Evolutionary conservation across 2,329 filamentous ascomycete genomes (phyloP), one percentile per base, ranked within the genome.

Genomic region (Zymoseptoria brevis): DNA sequence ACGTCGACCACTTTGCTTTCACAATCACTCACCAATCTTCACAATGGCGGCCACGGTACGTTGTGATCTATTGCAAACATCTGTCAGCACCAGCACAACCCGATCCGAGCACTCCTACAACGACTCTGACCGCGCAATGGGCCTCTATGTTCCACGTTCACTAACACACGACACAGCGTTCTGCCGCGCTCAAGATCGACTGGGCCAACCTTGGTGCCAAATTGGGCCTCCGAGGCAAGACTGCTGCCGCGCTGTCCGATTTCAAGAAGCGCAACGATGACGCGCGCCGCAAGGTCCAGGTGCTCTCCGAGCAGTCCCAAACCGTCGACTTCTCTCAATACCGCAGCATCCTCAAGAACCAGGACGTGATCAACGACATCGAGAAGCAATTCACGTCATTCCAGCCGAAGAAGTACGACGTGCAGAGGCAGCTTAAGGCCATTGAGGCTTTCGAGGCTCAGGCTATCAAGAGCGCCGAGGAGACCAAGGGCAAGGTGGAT

Each of bases 251-350:
- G 64, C 90, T 99, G 64, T 88, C 93, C 77, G 85, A 90, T 68
- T 99, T 99, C 88, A 99, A 99, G 86, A 94, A 96, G 87, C 92
- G 94, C 81, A 96, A 97, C 83, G 94, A 99, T 76, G 92, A 96
- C 76, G 93, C 90, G 75, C 92, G 93, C 80, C 93, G 94, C 82
- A 93, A 93, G 81, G 83, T 99, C 63, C 86, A 88, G 77, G 72
- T 85, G 64, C 90, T 99, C 60, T 86, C 85, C 65, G 90, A 96
- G 79, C 87, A 88, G 75, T 81, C 93, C 66, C 90, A 90, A 73
- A 84, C 85, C 60, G 85, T 99, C 80, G 91, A 99, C 83, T 97
- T 99, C 80, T 78, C 85, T 69, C 84, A 93, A 79, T 99, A 97
- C 89, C 91, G 92, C 79, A 82, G 82, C 74, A 74, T 89, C 70